Evolutionary conservation across 1,139 yeast genomes (phyloP), one percentile per base, ranked within the genome.

Genomic region (Pichia inconspicua): DNA sequence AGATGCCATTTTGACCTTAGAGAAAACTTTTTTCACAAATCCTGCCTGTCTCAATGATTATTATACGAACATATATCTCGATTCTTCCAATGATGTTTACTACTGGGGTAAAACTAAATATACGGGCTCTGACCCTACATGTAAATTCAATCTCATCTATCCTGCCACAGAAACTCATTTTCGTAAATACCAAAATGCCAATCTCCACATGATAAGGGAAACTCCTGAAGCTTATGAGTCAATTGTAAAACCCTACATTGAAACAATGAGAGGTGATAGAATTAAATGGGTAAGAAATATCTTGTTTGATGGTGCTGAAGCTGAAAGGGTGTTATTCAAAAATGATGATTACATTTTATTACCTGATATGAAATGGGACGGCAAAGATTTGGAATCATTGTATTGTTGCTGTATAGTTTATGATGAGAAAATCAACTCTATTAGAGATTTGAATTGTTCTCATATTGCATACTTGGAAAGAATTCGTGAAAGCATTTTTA

Each of bases 291-390:
- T 92, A 3, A 74, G 80, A 58, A 90, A 90, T 59, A 92, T 94
- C 45, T 67, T 92, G 42, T 78, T 75, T 59, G 76, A 86, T 48
- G 95, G 94, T 1, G 86, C 84, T 37, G 99, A 94, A 65, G 75
- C 86, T 1, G 97, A 90, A 42, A 68, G 89, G 22, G 80, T 92
- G 31, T 72, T 86, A 4, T 71, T 72, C 54, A 79, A 83, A 46
- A 82, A 84, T 53, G 69, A 75, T 19, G 82, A 85, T 54, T 80
- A 78, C 58, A 75, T 83, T 2, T 65, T 84, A 41, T 67, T 82
- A 41, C 90, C 89, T 1, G 92, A 82, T 61, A 86, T 88, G 88
- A 90, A 90, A 64, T 92, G 99, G 99, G 97, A 92, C 63, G 80
- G 86, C 11, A 67, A 74, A 45, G 80, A 79, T 43, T 55, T 84